Conservation (phyloP, 2,329 filamentous ascomycete species). For the Teratosphaeria gauchensis region DNA sequence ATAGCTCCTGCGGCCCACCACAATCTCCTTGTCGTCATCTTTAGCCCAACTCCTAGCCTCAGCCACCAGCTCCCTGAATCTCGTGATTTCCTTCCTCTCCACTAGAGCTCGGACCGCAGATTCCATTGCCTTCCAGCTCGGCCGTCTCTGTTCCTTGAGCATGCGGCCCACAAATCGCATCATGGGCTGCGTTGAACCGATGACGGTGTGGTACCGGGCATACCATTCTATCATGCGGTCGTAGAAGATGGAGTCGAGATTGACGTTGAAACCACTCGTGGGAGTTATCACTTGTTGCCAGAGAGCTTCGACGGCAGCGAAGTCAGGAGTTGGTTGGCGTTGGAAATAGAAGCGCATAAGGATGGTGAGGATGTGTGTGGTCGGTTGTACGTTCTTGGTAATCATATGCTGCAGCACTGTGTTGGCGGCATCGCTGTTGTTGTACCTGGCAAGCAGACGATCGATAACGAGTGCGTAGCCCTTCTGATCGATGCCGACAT, state of each 20-base stretch:
- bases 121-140: slow-evolving; percentile 33
- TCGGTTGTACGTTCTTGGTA: slow-evolving; percentile 42
- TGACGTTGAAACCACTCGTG: slow-evolving; percentile 5
- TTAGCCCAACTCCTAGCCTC: slow-evolving; percentile 20
- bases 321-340: slow-evolving; percentile 42
- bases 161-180: slow-evolving; percentile 33
- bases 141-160: slow-evolving; percentile 30
- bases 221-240: slow-evolving; percentile 62
- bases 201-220: slow-evolving; percentile 35
- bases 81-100: slow-evolving; percentile 18
- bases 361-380: slow-evolving; percentile 63
- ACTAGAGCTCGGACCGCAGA: slow-evolving; percentile 30
- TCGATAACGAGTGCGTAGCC: slow-evolving; percentile 64
- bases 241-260: slow-evolving; percentile 52
- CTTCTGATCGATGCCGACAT: slow-evolving; percentile 44
- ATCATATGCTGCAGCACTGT: slow-evolving; percentile 56
- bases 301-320: slow-evolving; percentile 50
- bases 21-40: slow-evolving; percentile 6
- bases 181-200: slow-evolving; percentile 37
- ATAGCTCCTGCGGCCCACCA: slow-evolving; percentile 9
- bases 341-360: slow-evolving; percentile 59
- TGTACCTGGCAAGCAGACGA: slow-evolving; percentile 43
- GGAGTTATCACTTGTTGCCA: slow-evolving; percentile 40
- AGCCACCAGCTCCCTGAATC: slow-evolving; percentile 23
- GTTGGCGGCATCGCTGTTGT: slow-evolving; percentile 43